A percentile compares a stretch with the other conserved stretches of the same genome.
phyloP scores from a whole-genome alignment of 2,329 filamentous ascomycete species.

The Fusarium tjaetaba region DNA sequence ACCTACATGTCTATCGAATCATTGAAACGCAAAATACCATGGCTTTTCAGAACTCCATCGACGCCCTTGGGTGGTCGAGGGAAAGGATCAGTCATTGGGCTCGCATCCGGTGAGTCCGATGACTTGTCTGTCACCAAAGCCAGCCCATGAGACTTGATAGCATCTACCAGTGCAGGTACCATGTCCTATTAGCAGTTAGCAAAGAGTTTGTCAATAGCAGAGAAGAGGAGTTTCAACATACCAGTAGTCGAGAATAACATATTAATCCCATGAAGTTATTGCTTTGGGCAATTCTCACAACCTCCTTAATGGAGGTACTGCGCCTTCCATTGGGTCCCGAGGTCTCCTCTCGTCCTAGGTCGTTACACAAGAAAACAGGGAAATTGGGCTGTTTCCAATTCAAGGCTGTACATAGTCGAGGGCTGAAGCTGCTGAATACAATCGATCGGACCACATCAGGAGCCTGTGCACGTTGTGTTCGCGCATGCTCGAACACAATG shows the following conservation, averaged over 20 bases:
- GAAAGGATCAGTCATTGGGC: constrained; percentile 60
- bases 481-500: constrained; percentile 91
- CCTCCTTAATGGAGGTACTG: constrained; percentile 91
- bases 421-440: constrained; percentile 93
- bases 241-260: constrained; percentile 86
- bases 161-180: constrained; percentile 89
- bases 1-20: constrained; percentile 80
- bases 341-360: constrained; percentile 74
- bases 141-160: constrained; percentile 92
- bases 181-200: constrained; percentile 71
- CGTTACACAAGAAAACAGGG: constrained; percentile 94
- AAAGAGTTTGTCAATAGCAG: neutral
- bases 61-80: constrained; percentile 79
- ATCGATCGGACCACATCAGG: constrained; percentile 83
- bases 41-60: constrained; percentile 85
- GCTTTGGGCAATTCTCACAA: constrained; percentile 88
- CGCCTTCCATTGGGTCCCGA: constrained; percentile 69
- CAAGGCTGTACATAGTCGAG: constrained; percentile 87
- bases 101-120: constrained; percentile 59
- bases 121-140: constrained; percentile 92
- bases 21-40: constrained; percentile 91
- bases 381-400: constrained; percentile 99
- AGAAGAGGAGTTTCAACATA: constrained; percentile 56
- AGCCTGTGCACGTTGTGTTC: constrained; percentile 69
- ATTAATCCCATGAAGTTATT: constrained; percentile 99